Conservation (phyloP, 2,329 filamentous ascomycete species). For the Leptodontidium sp. region DNA sequence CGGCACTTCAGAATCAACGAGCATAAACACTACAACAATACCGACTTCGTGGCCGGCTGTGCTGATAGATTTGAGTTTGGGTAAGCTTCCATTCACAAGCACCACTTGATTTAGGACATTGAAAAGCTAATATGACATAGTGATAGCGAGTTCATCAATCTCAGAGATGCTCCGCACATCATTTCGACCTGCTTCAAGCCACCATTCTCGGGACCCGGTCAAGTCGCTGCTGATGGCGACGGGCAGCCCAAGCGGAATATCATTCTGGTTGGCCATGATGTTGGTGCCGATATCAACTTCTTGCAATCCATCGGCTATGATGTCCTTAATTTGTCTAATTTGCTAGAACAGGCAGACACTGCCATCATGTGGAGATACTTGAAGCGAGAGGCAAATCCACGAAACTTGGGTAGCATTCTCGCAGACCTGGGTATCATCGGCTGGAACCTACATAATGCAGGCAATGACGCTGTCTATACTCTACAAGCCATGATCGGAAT, state of each 20-base stretch:
- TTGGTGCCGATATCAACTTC: slow-evolving; percentile 72
- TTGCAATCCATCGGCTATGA: slow-evolving; percentile 72
- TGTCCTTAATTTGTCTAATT: slow-evolving; percentile 58
- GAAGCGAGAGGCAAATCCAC: slow-evolving; percentile 59
- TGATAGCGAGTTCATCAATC: slow-evolving; percentile 60
- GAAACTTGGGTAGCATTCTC: slow-evolving; percentile 69
- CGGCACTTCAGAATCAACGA: slow-evolving; percentile 83
- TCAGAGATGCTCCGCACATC: slow-evolving; percentile 53
- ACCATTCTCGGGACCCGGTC: slow-evolving; percentile 55
- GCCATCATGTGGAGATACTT: slow-evolving; percentile 72
- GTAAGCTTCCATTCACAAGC: slow-evolving; percentile 52
- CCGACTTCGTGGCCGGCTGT: slow-evolving; percentile 73
- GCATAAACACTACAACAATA: slow-evolving; percentile 70
- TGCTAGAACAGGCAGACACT: slow-evolving; percentile 77
- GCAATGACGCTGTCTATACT: slow-evolving; percentile 86
- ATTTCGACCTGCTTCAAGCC: slow-evolving; percentile 64
- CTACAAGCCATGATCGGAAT: slow-evolving; percentile 76
- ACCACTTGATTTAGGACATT: neutral
- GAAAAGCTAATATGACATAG: slow-evolving; percentile 44
- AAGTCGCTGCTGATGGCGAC: neutral
- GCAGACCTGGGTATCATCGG: slow-evolving; percentile 67
- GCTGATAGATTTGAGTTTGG: slow-evolving; percentile 81
- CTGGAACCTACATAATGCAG: slow-evolving; percentile 81
- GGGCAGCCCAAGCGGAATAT: slow-evolving; percentile 59
- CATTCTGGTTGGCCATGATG: slow-evolving; percentile 82